These are phyloP conservation scores for Rhodotorula sp. DNA, from an alignment of 1,284 basidiomycete genomes.

Conservation along the genomic window DNA sequence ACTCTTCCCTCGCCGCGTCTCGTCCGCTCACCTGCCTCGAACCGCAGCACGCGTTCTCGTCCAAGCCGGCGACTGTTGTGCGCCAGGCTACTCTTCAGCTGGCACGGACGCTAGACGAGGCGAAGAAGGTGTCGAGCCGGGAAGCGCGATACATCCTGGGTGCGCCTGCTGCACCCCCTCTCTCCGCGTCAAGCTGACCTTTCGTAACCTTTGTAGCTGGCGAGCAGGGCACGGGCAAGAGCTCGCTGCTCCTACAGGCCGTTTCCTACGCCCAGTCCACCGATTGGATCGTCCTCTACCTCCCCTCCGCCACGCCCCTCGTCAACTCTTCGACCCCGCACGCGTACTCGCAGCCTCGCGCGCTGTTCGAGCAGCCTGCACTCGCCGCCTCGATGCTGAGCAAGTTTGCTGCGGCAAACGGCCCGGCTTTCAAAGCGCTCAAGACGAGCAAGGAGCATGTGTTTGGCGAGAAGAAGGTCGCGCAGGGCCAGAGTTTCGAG, in stretches of 20 bases:
- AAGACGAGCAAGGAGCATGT: slow-evolving; percentile 36
- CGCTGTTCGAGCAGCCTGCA: slow-evolving; percentile 75
- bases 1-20: background rate
- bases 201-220: slow-evolving; percentile 60
- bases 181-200: background rate
- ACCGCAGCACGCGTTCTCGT: slow-evolving; percentile 65
- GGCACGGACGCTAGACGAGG: slow-evolving; percentile 58
- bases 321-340: slow-evolving; percentile 78
- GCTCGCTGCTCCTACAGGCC: slow-evolving; percentile 75
- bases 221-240: slow-evolving; percentile 78
- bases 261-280: slow-evolving; percentile 70
- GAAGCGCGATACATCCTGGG: slow-evolving; percentile 25
- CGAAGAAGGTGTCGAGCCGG: slow-evolving; percentile 45
- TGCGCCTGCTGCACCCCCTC: background rate
- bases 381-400: slow-evolving; percentile 50
- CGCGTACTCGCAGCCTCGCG: slow-evolving; percentile 71
- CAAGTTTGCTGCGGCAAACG: slow-evolving; percentile 52
- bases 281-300: slow-evolving; percentile 83
- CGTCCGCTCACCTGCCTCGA: background rate
- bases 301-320: slow-evolving; percentile 73
- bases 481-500: slow-evolving; percentile 59
- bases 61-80: slow-evolving; percentile 66
- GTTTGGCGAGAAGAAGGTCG: slow-evolving; percentile 61
- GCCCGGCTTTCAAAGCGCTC: slow-evolving; percentile 46
- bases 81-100: slow-evolving; percentile 63